These are phyloP conservation scores for Singerocomus rubriflavus DNA, from an alignment of 1,284 basidiomycete species.

Conservation along the genomic window DNA sequence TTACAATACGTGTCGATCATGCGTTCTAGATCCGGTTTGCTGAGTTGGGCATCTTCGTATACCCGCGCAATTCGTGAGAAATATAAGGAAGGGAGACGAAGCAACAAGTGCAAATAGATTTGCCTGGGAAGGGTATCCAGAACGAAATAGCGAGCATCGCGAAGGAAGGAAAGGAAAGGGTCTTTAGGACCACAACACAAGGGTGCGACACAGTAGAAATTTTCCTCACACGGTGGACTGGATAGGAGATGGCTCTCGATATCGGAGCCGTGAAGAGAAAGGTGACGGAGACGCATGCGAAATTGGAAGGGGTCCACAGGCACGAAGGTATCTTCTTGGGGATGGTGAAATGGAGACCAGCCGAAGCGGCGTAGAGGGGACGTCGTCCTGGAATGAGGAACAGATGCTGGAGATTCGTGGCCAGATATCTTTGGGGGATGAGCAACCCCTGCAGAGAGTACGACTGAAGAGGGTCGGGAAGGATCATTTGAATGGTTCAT, in stretches of 20 bases:
- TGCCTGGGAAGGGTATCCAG: slow-evolving; percentile 55
- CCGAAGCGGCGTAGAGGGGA: slow-evolving; percentile 44
- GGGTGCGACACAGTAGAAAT: slow-evolving; percentile 25
- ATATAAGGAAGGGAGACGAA: slow-evolving; percentile 70
- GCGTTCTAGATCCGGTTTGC: slow-evolving; percentile 64
- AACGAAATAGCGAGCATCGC: slow-evolving; percentile 24
- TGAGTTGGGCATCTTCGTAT: slow-evolving; percentile 73
- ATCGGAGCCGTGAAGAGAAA: slow-evolving; percentile 25
- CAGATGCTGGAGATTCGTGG: slow-evolving; percentile 25
- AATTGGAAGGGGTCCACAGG: slow-evolving; percentile 45
- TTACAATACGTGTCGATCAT: slow-evolving; percentile 53
- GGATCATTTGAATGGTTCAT: slow-evolving; percentile 15
- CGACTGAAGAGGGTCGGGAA: slow-evolving; percentile 11
- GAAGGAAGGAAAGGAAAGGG: slow-evolving; percentile 18
- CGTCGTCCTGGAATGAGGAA: slow-evolving; percentile 40
- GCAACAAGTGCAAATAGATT: slow-evolving; percentile 58
- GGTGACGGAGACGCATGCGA: slow-evolving; percentile 26
- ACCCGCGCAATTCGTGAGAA: slow-evolving; percentile 69
- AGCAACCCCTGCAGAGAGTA: slow-evolving; percentile 7
- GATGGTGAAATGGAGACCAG: slow-evolving; percentile 36
- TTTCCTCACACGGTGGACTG: slow-evolving; percentile 23
- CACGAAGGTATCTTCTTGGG: slow-evolving; percentile 48
- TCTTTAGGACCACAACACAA: slow-evolving; percentile 13
- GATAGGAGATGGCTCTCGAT: slow-evolving; percentile 15
- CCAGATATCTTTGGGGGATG: slow-evolving; percentile 11